These are phyloP conservation scores for Fusarium drepaniforme DNA, from an alignment of 2,329 filamentous ascomycete species.

Conservation along the genomic window DNA sequence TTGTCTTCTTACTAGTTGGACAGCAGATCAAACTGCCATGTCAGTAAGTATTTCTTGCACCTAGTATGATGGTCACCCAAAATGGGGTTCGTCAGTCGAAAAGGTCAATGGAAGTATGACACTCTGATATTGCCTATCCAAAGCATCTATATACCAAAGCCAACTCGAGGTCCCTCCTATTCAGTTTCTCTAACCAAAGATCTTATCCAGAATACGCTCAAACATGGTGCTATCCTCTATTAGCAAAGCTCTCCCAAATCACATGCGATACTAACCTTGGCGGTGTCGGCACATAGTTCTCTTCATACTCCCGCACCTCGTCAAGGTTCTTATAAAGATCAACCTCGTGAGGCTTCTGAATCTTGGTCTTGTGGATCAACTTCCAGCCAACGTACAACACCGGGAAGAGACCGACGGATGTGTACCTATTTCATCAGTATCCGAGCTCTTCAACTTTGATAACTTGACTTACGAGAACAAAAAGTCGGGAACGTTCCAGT, in stretches of 20 bases:
- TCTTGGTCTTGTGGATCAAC: slow-evolving; percentile 72
- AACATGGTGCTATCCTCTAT: slow-evolving; percentile 29
- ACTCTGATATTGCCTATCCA: not conserved
- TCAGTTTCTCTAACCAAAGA: slow-evolving; percentile 22
- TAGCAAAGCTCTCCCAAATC: not conserved
- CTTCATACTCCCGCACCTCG: slow-evolving; percentile 76
- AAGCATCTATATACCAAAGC: not conserved
- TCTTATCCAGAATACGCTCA: slow-evolving; percentile 33
- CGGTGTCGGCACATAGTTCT: slow-evolving; percentile 66
- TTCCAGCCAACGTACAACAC: slow-evolving; percentile 80
- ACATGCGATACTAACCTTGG: slow-evolving; percentile 61
- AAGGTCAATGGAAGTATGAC: not conserved
- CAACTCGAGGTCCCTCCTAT: not conserved
- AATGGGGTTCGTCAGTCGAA: not conserved
- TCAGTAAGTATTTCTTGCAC: not conserved
- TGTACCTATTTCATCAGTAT: slow-evolving; percentile 61
- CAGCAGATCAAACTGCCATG: not conserved
- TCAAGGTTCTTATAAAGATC: slow-evolving; percentile 73
- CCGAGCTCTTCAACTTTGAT: not conserved
- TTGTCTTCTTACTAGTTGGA: not conserved
- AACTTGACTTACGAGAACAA: slow-evolving; percentile 73
- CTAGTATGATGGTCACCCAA: not conserved
- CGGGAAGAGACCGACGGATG: slow-evolving; percentile 79
- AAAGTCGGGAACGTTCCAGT: slow-evolving; percentile 78
- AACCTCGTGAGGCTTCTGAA: slow-evolving; percentile 67